Percentiles rank a stretch among this genome's conserved stretches.
These are phyloP conservation scores for Vaccinium vitisidaea DNA, from an alignment of 148 eudicot species.

Conservation along the genomic window DNA sequence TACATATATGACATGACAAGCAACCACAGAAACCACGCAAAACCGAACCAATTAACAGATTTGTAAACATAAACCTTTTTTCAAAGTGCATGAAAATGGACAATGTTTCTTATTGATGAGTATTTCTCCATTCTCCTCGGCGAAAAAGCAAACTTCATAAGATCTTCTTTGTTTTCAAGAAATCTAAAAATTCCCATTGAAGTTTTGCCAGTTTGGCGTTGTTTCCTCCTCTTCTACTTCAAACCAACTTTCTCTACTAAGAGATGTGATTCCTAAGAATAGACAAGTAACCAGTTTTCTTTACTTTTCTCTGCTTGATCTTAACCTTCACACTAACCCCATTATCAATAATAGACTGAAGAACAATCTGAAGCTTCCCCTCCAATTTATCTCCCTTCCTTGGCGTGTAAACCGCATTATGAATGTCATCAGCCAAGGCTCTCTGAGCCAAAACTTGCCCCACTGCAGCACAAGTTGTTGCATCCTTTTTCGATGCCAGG, in stretches of 20 bases:
- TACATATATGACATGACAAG: neutral
- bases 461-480: conserved; percentile 62
- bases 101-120: neutral
- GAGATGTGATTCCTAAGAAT: neutral
- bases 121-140: neutral
- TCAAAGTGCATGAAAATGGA: neutral
- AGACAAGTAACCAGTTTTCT: neutral
- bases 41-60: neutral
- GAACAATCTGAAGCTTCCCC: neutral
- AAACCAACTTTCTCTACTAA: neutral
- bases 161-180: neutral
- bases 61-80: neutral
- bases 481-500: conserved; percentile 62
- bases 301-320: conserved; percentile 3
- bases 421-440: conserved; percentile 7
- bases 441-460: conserved; percentile 67
- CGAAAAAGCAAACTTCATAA: neutral
- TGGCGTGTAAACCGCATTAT: neutral
- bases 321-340: conserved; percentile 1
- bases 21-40: neutral
- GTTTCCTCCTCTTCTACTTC: neutral
- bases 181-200: neutral
- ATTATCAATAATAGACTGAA: neutral
- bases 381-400: neutral
- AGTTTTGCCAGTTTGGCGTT: neutral